Evolutionary conservation across 176 grass and related monocot genomes (phyloP).

Genomic region (Panicum miliaceum): DNA sequence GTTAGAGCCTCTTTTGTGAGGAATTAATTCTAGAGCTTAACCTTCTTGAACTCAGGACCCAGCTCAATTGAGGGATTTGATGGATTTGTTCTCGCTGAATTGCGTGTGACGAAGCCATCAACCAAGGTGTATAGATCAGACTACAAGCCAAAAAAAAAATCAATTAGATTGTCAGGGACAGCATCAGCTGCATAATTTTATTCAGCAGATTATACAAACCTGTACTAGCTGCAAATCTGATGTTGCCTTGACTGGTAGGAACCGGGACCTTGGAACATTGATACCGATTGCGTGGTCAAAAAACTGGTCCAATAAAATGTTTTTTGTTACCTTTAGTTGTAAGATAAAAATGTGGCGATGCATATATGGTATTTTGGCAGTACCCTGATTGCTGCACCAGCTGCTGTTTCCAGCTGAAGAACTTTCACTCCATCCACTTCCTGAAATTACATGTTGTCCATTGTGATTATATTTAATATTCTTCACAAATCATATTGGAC

Average conservation of each 20-base stretch:
- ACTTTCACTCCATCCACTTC: constrained; percentile 93
- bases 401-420: constrained; percentile 93
- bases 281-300: constrained; percentile 86
- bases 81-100: constrained; percentile 66
- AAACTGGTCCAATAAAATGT: constrained; percentile 60
- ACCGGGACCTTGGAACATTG: constrained; percentile 86
- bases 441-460: constrained; percentile 47
- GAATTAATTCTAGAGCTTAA: constrained; percentile 35
- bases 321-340: constrained; percentile 18
- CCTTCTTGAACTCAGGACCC: constrained; percentile 97
- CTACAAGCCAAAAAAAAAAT: constrained; percentile 37
- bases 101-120: constrained; percentile 87
- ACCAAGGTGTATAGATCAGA: constrained; percentile 95
- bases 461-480: neutral
- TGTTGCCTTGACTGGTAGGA: constrained; percentile 90
- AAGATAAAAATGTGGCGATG: constrained; percentile 6
- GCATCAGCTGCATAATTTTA: neutral
- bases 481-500: neutral
- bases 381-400: constrained; percentile 94
- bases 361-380: neutral
- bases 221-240: constrained; percentile 93
- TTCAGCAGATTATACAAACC: constrained; percentile 45
- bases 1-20: neutral
- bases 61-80: constrained; percentile 86
- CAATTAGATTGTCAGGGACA: neutral